Evolutionary conservation across 208 protist species (phyloP).

Genomic region (Jaenimonas drosophilae): DNA sequence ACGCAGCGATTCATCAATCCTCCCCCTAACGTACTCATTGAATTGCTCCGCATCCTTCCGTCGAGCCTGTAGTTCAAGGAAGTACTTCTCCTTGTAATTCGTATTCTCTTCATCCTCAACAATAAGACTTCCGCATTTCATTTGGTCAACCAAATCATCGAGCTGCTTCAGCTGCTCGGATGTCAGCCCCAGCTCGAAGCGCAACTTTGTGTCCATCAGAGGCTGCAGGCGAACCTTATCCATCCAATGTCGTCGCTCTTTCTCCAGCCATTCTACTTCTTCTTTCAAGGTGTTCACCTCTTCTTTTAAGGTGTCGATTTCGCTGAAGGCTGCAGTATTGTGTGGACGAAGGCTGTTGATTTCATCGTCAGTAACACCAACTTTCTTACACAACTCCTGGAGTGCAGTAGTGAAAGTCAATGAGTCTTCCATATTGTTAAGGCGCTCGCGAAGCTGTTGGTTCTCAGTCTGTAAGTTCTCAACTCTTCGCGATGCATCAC

Average conservation of each 20-base stretch:
- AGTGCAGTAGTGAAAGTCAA: constrained; percentile 76
- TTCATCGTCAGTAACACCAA: constrained; percentile 82
- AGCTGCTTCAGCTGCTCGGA: constrained; percentile 76
- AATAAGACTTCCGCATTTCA: constrained; percentile 53
- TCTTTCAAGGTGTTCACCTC: constrained; percentile 71
- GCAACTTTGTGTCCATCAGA: constrained; percentile 79
- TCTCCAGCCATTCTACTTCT: constrained; percentile 85
- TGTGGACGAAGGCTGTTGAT: constrained; percentile 70
- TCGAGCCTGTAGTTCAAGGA: constrained; percentile 46
- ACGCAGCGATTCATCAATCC: constrained; percentile 55
- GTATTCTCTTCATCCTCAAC: constrained; percentile 49
- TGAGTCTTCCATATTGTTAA: constrained; percentile 78
- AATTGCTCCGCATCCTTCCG: constrained; percentile 64
- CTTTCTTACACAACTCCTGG: constrained; percentile 58
- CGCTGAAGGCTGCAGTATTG: constrained; percentile 43
- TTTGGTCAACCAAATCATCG: constrained; percentile 73
- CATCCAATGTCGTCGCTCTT: constrained; percentile 84
- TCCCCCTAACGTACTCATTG: constrained; percentile 60
- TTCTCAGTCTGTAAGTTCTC: constrained; percentile 73
- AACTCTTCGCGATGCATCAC: constrained; percentile 42
- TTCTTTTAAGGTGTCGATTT: constrained; percentile 71
- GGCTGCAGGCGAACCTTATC: constrained; percentile 85
- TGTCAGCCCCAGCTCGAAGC: constrained; percentile 72
- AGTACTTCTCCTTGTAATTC: constrained; percentile 76
- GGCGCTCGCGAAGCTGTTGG: constrained; percentile 62